phyloP scores from a whole-genome alignment of 139 green algal species.

The Auxenochlorella pyrenoidosa region DNA sequence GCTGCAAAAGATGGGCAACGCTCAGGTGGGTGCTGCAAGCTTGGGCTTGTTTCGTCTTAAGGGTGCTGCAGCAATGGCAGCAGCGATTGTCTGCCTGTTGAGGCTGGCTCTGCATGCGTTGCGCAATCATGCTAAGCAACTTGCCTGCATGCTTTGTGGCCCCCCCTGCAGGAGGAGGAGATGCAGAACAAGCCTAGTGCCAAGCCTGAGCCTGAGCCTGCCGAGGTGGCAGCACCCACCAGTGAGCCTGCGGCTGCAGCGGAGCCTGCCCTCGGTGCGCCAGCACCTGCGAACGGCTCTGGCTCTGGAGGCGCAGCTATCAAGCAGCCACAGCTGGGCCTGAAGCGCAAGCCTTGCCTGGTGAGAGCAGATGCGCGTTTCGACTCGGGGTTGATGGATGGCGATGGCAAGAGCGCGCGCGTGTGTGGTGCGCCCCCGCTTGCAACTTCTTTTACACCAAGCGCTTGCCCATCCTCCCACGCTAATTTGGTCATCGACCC shows the following conservation, averaged over 20 bases:
- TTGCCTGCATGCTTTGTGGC: not conserved
- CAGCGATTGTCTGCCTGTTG: too few species aligned
- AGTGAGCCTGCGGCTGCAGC: not conserved
- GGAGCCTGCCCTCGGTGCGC: too few species aligned
- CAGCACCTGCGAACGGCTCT: too few species aligned
- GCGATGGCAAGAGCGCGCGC: not conserved
- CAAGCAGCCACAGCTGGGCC: not conserved
- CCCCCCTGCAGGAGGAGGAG: not conserved
- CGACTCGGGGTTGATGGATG: not conserved
- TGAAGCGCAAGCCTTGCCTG: slow-evolving; percentile 8
- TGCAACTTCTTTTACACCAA: not conserved
- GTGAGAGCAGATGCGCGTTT: not conserved
- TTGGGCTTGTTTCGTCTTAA: too few species aligned
- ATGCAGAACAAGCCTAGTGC: too few species aligned
- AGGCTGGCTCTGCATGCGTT: not conserved
- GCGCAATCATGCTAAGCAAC: not conserved
- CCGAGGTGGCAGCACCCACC: not conserved
- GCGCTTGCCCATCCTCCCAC: not conserved
- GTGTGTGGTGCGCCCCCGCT: not conserved
- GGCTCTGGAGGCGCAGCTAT: not conserved
- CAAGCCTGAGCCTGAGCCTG: not conserved
- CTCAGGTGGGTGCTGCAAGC: too few species aligned
- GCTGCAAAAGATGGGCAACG: not conserved
- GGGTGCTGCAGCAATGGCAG: too few species aligned
- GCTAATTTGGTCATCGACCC: not conserved